A percentile compares a stretch with the other conserved stretches of the same genome.
These are phyloP conservation scores for Delonix regia DNA, from an alignment of 306 rosid species.

Conservation along the genomic window DNA sequence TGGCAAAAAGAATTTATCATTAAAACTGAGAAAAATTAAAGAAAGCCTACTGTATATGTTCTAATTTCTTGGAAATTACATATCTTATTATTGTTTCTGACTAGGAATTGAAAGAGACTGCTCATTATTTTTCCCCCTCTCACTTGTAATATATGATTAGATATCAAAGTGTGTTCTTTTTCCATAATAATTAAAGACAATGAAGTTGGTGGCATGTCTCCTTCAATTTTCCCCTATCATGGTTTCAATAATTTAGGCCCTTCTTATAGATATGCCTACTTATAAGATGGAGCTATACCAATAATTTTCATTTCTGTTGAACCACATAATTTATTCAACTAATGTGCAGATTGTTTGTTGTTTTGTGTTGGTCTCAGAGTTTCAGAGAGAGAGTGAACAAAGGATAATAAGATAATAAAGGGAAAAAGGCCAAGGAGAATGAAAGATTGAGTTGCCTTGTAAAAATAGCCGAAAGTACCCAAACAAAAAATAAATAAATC, in stretches of 20 bases:
- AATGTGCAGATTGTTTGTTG: neutral
- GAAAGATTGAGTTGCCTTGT: too few relatives aligned
- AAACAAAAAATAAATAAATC: neutral
- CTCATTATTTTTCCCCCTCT: neutral
- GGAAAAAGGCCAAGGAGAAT: too few relatives aligned
- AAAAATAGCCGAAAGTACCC: neutral
- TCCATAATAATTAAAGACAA: conserved; percentile 20
- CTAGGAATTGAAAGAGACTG: conserved; percentile 38
- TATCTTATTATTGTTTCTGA: conserved; percentile 16
- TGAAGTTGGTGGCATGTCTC: conserved; percentile 49
- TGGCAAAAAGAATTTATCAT: too few relatives aligned
- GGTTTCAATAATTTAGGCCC: conserved; percentile 36
- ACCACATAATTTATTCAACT: neutral
- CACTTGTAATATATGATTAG: neutral
- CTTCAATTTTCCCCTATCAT: conserved; percentile 36
- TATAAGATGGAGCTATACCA: conserved; percentile 1
- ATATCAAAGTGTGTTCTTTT: conserved; percentile 25
- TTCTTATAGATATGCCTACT: neutral
- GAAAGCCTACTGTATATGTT: conserved; percentile 37
- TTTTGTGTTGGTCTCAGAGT: conserved; percentile 15
- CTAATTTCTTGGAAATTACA: conserved; percentile 33
- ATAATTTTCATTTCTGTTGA: conserved; percentile 8
- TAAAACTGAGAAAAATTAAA: conserved; percentile 19
- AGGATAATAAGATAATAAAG: neutral
- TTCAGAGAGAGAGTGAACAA: neutral